phyloP scores from a whole-genome alignment of 495 filamentous ascomycete genomes.

The Aspergillus bridgeri region DNA sequence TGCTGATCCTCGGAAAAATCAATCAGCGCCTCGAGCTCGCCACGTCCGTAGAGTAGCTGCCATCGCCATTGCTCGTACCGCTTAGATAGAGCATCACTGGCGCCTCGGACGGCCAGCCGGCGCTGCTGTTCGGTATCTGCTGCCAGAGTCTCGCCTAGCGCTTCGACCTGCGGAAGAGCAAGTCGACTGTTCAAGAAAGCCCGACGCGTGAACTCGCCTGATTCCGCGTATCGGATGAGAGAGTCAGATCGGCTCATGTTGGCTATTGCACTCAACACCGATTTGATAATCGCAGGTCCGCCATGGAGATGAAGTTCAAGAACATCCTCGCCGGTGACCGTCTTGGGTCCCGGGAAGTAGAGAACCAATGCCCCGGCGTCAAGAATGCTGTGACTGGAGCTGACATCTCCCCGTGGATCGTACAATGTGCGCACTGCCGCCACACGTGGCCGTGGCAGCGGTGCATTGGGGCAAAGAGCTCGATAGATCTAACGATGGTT shows the following conservation, averaged over 20 bases:
- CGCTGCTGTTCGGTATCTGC: conserved; percentile 95
- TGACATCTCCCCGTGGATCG: conserved; percentile 48
- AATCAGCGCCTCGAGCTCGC: conserved; percentile 91
- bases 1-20: conserved; percentile 97
- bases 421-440: conserved; percentile 76
- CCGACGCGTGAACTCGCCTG: conserved; percentile 91
- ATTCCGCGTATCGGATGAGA: conserved; percentile 82
- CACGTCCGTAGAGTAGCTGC: conserved; percentile 73
- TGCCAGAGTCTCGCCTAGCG: conserved; percentile 76
- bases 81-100: conserved; percentile 63
- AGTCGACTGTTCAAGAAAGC: conserved; percentile 86
- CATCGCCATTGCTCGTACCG: conserved; percentile 84
- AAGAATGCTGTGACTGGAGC: conserved; percentile 51
- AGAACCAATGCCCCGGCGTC: conserved; percentile 81
- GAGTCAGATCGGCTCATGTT: conserved; percentile 24
- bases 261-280: conserved; percentile 76
- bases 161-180: conserved; percentile 90
- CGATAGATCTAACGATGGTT: conserved; percentile 62
- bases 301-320: conserved; percentile 93
- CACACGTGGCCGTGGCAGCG: conserved; percentile 66
- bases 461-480: conserved; percentile 63
- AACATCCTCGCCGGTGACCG: conserved; percentile 88
- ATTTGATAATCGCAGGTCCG: conserved; percentile 81
- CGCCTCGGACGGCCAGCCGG: conserved; percentile 75
- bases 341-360: conserved; percentile 80